A percentile compares a stretch with the other conserved stretches of the same genome.
phyloP scores from a whole-genome alignment of 2,329 filamentous ascomycete species.

The Phyllosticta ampelicida region DNA sequence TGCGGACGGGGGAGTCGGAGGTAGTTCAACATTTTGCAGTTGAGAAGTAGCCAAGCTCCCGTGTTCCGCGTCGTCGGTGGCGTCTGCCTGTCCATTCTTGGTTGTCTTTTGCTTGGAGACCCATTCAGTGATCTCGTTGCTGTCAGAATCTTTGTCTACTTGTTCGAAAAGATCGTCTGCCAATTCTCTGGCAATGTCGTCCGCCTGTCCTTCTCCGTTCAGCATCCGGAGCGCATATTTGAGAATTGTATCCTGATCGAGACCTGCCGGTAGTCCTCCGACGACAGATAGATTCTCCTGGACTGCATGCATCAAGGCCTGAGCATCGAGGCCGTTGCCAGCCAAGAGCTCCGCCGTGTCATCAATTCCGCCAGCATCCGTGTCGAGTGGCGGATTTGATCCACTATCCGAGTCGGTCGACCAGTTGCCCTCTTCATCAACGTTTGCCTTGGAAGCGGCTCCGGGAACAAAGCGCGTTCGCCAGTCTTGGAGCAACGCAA shows the following conservation, averaged over 20 bases:
- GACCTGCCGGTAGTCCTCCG: conserved; percentile 24
- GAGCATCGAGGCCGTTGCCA: conserved; percentile 12
- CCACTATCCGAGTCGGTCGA: neutral
- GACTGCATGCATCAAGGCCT: conserved; percentile 15
- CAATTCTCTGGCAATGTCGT: conserved; percentile 28
- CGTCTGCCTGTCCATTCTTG: conserved; percentile 4
- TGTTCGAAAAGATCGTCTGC: conserved; percentile 32
- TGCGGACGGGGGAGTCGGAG: conserved; percentile 1
- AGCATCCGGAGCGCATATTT: conserved; percentile 36
- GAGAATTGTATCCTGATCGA: conserved; percentile 33
- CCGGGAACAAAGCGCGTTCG: conserved; percentile 25
- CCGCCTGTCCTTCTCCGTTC: conserved; percentile 23
- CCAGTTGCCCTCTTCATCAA: conserved; percentile 4
- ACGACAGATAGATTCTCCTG: conserved; percentile 24
- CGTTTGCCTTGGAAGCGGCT: neutral
- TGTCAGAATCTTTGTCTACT: conserved; percentile 14
- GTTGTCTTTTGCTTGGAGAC: conserved; percentile 13
- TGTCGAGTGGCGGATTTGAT: neutral
- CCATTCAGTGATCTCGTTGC: conserved; percentile 1
- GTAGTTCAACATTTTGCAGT: conserved; percentile 1
- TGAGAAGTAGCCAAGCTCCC: neutral
- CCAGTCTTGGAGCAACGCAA: conserved; percentile 37
- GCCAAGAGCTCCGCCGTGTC: conserved; percentile 9
- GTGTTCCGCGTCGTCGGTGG: neutral
- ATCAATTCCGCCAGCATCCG: conserved; percentile 8